Conservation (phyloP, 495 filamentous ascomycete genomes). For the Penicillium robsamsonii region DNA sequence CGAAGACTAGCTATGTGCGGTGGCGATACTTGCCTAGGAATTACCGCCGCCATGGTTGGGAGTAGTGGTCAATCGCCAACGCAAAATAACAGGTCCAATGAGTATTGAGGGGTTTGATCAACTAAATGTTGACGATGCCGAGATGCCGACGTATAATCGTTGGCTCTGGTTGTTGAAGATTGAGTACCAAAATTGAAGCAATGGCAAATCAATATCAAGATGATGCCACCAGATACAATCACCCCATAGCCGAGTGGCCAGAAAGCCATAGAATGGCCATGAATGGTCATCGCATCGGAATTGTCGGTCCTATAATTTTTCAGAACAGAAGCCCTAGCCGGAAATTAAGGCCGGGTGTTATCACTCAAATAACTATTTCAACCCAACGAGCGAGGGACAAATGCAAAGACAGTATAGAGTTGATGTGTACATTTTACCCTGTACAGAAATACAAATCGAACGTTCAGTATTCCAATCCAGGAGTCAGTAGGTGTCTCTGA, state of each 20-base stretch:
- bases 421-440: background rate
- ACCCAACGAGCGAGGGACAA: background rate
- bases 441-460: background rate
- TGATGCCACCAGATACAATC: background rate
- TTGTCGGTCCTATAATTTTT: background rate
- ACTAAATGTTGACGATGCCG: background rate
- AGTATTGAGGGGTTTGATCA: background rate
- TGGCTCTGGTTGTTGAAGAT: background rate
- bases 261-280: background rate
- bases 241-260: background rate
- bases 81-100: background rate
- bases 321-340: background rate
- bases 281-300: background rate
- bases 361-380: background rate
- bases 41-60: constrained; percentile 5
- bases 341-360: background rate
- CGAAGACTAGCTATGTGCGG: background rate
- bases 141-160: background rate
- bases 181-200: background rate
- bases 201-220: background rate
- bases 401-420: background rate
- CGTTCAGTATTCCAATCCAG: background rate
- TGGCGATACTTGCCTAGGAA: constrained; percentile 1
- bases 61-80: background rate
- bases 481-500: background rate